Base-by-base conservation (phyloP, 495 filamentous ascomycete genomes). In the Letharia lupina region DNA sequence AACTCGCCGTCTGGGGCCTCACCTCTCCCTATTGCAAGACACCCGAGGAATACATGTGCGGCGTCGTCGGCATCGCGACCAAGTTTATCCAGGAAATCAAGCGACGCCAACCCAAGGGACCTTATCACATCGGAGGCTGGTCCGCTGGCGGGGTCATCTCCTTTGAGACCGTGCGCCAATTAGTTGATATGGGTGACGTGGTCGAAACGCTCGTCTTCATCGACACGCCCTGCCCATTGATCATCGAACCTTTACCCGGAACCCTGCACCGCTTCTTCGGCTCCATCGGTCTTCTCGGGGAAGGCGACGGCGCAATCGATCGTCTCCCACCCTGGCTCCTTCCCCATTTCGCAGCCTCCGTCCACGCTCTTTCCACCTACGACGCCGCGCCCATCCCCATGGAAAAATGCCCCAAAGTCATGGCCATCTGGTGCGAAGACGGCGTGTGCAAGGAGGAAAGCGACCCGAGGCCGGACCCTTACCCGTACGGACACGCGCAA, bases 121-220 rank as follows among this genome's bases (percentile, higher is more conserved):
- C 86, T 7, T 88, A 88, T 74, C 78, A 82, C 70, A 75, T 88
- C 48, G 85, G 85, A 61, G 87, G 82, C 20, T 96, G 92, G 92
- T 91, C 87, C 31, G 91, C 91, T 12, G 92, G 92, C 61, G 92
- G 92, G 52, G 90, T 94, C 44, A 87, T 93, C 68, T 91, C 91
- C 35, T 96, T 90, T 72, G 91, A 95, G 72, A 88, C 90, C 33
- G 85, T 86, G 40, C 85, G 84, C 63, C 87, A 91, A 67, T 79
- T 96, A 12, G 80, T 87, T 68, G 81, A 84, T 58, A 80, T 81
- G 23, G 86, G 86, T 35, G 88, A 93, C 42, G 75, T 77, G 61
- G 89, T 96, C 52, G 88, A 88, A 58, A 81, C 86, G 58, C 84
- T 96, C 5, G 76, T 96, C 60, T 80, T 96, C 60, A 86, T 96